phyloP scores from a whole-genome alignment of 768 basidiomycete species.

The Hemileccinum rubropunctum region DNA sequence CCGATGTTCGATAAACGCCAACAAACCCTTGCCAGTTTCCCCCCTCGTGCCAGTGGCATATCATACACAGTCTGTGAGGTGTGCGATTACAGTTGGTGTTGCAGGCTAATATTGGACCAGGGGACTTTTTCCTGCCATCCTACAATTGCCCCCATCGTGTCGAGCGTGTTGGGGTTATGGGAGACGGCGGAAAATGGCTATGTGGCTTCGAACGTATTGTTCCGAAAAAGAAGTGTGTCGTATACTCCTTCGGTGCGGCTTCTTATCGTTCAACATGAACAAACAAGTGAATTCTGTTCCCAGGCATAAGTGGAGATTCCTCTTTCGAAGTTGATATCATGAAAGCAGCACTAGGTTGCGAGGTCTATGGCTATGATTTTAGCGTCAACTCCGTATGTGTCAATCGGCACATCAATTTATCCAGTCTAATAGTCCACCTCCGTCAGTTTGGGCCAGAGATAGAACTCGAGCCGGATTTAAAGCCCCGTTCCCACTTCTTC shows the following conservation, averaged over 20 bases:
- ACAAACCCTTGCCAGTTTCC: constrained; percentile 20
- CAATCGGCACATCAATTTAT: neutral
- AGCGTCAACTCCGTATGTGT: constrained; percentile 34
- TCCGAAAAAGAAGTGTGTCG: constrained; percentile 44
- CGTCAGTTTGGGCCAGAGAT: constrained; percentile 45
- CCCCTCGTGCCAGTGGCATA: constrained; percentile 30
- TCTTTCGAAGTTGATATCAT: constrained; percentile 50
- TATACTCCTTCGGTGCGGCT: constrained; percentile 49
- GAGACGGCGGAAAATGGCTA: constrained; percentile 55
- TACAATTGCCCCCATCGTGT: constrained; percentile 51
- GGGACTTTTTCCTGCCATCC: constrained; percentile 55
- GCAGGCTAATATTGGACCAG: constrained; percentile 32
- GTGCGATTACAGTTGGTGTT: neutral
- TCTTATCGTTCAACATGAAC: neutral
- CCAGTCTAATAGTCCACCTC: neutral
- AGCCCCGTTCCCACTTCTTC: constrained; percentile 41
- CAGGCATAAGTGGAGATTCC: constrained; percentile 48
- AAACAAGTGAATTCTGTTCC: neutral
- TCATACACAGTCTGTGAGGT: constrained; percentile 30
- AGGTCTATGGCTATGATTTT: constrained; percentile 45
- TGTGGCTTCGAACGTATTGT: constrained; percentile 47
- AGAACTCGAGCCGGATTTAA: constrained; percentile 26
- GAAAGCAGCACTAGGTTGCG: constrained; percentile 38
- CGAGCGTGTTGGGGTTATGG: constrained; percentile 46
- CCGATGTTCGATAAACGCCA: neutral